Evolutionary conservation across 2,329 filamentous ascomycete species (phyloP).

Genomic region (Ascochyta koolunga): DNA sequence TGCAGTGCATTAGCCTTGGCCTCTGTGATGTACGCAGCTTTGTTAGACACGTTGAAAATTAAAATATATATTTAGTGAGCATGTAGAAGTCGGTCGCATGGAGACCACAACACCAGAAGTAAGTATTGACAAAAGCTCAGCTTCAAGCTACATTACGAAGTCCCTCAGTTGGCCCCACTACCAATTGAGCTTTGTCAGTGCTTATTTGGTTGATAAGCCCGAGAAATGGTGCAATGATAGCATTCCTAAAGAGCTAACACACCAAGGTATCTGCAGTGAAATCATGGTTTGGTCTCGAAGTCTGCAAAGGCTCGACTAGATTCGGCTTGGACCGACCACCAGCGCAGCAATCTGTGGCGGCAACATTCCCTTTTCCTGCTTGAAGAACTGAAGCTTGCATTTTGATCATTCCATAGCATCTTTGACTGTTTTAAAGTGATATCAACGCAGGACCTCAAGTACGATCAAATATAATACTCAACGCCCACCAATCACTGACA

Average conservation of each 20-base stretch:
- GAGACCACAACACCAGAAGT: background rate
- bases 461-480: background rate
- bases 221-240: background rate
- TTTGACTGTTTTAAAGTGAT: background rate
- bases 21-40: conserved; percentile 42
- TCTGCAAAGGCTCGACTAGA: background rate
- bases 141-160: background rate
- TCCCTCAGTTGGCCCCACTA: background rate
- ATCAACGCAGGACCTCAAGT: background rate
- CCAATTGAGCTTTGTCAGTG: background rate
- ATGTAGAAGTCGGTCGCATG: background rate
- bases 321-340: background rate
- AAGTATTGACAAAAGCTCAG: background rate
- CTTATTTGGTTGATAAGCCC: conserved; percentile 10
- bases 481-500: too few relatives aligned
- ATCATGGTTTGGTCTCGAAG: background rate
- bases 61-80: background rate
- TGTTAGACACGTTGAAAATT: conserved; percentile 32
- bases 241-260: background rate
- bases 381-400: background rate
- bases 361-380: background rate
- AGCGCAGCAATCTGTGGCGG: background rate
- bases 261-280: conserved; percentile 2
- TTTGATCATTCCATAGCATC: background rate
- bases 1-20: conserved; percentile 36